These are phyloP conservation scores for Umbilicaria muhlenbergii DNA, from an alignment of 495 filamentous ascomycete species.

Conservation along the genomic window DNA sequence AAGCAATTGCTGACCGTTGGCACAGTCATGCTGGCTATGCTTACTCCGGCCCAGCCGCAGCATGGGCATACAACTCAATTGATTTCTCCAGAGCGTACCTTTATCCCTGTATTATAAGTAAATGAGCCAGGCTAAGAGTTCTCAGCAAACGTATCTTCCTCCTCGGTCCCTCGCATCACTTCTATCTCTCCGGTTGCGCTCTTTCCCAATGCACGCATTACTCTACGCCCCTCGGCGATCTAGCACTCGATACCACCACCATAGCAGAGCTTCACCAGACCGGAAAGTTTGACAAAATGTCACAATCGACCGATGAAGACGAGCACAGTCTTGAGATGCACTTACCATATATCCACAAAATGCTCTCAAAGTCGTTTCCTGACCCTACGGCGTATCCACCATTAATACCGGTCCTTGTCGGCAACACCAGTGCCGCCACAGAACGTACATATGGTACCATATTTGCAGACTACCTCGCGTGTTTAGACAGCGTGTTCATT, in stretches of 20 bases:
- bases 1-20: constrained; percentile 6
- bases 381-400: constrained; percentile 40
- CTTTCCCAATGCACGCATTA: constrained; percentile 63
- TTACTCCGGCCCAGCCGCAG: constrained; percentile 87
- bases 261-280: constrained; percentile 46
- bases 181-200: constrained; percentile 62
- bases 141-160: constrained; percentile 78
- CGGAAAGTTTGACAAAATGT: constrained; percentile 62
- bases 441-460: constrained; percentile 57
- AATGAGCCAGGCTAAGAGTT: not conserved
- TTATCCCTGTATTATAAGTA: not conserved
- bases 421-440: constrained; percentile 45
- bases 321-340: constrained; percentile 98
- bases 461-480: constrained; percentile 64
- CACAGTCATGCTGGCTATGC: constrained; percentile 77
- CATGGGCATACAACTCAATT: constrained; percentile 84
- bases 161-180: constrained; percentile 84
- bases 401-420: constrained; percentile 78
- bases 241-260: constrained; percentile 54
- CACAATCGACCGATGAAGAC: constrained; percentile 50
- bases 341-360: constrained; percentile 83
- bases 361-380: constrained; percentile 42
- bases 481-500: constrained; percentile 67
- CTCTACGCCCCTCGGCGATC: constrained; percentile 69
- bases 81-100: constrained; percentile 67